A percentile compares a stretch with the other conserved stretches of the same genome.
These are phyloP conservation scores for Brassica cretica DNA, from an alignment of 345 rosid species.

Conservation along the genomic window DNA sequence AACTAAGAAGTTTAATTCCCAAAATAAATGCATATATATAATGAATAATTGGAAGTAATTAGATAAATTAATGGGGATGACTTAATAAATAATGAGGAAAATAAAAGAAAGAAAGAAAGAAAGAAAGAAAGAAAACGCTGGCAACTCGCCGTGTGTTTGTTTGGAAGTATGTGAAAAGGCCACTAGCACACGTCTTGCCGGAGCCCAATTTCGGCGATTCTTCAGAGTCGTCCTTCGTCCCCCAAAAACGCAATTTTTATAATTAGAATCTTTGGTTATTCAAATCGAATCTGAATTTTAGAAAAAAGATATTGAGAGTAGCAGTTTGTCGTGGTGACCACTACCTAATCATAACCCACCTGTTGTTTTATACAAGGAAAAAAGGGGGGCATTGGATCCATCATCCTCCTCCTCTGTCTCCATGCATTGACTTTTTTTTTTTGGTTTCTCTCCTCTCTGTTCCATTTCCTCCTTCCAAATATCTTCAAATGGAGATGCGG, in stretches of 20 bases:
- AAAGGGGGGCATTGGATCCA: constrained; percentile 12
- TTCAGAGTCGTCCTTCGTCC: not conserved
- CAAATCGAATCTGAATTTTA: not conserved
- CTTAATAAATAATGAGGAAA: not conserved
- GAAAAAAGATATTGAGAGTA: not conserved
- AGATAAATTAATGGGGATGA: not conserved
- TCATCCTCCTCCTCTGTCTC: constrained; percentile 1
- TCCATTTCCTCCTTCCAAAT: not conserved
- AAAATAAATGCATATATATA: not conserved
- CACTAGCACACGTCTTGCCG: constrained; percentile 26
- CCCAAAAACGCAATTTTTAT: not conserved
- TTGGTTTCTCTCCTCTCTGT: not conserved
- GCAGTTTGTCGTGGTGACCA: constrained; percentile 33
- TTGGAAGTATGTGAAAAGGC: not conserved
- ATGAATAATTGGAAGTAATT: not conserved
- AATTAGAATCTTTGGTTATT: constrained; percentile 22
- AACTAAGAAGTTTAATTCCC: not conserved
- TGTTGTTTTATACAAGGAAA: constrained; percentile 3
- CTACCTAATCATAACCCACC: constrained; percentile 30
- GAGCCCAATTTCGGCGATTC: not conserved
- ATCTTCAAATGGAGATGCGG: constrained; percentile 7
- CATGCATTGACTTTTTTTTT: constrained; percentile 47
- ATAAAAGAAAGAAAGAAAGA: not conserved
- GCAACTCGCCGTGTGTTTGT: not conserved
- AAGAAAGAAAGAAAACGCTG: not conserved